Evolutionary conservation across 192 early-diverging fungal species (phyloP), one percentile per base, ranked within the genome.

Genomic region (Phlyctochytrium bullatum): DNA sequence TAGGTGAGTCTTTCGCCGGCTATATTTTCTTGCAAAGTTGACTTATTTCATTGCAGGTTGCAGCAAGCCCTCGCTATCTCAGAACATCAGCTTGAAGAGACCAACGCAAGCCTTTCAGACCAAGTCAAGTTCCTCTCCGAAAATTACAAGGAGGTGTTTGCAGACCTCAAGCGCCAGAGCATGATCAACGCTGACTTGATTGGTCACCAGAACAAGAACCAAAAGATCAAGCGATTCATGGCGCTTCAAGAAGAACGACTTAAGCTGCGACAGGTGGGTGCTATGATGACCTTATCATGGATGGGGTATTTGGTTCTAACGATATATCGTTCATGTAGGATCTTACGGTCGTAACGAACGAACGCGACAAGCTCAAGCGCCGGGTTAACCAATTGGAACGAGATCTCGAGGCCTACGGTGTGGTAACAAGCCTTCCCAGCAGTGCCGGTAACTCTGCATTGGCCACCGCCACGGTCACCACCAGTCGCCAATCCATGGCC

Each of bases 201-300:
- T 66, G 81, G 81, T 4, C 81, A 83, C 61, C 59, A 65, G 40
- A 83, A 83, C 57, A 35, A 33, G 10, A 67, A 72, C 10, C 81
- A 83, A 69, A 83, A 77, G 63, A 83, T 83, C 51, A 74, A 64
- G 34, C 81, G 80, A 56, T 62, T 83, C 24, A 65, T 71, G 4
- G 71, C 78, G 27, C 23, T 83, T 30, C 65, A 71, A 51, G 76
- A 83, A 51, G 78, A 83, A 67, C 74, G 75, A 33, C 31, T 82
- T 12, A 71, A 75, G 28, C 54, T 82, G 23, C 73, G 77, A 30
- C 12, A 28, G 12, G 65, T 67, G 20, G 20, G 53, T 65, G 52
- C 53, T 20, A 12, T n/a, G n/a, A n/a, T n/a, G n/a, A n/a, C n/a
- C n/a, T n/a, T n/a, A n/a, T n/a, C n/a, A n/a, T n/a, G n/a, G n/a